These are phyloP conservation scores for Petunia secreta DNA, from an alignment of 257 asterid species.

Conservation along the genomic window DNA sequence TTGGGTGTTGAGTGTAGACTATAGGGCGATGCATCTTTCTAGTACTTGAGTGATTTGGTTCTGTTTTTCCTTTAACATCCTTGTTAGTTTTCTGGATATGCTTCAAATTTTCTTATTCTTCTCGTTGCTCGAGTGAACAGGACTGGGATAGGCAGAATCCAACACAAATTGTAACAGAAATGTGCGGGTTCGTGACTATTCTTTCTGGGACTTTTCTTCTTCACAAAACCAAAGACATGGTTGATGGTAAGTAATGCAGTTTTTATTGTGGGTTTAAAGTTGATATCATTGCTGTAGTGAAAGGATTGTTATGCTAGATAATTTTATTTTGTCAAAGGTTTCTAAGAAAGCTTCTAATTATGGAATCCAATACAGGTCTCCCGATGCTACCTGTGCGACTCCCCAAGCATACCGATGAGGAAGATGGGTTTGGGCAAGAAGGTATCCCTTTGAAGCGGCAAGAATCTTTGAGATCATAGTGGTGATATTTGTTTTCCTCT, in stretches of 20 bases:
- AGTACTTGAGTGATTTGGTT: background rate
- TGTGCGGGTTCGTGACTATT: slow-evolving; percentile 97
- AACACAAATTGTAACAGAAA: slow-evolving; percentile 89
- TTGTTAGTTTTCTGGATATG: background rate
- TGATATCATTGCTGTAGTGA: background rate
- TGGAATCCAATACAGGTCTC: slow-evolving; percentile 43
- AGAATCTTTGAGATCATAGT: slow-evolving; percentile 58
- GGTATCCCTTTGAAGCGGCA: slow-evolving; percentile 83
- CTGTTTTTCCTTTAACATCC: background rate
- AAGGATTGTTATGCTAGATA: background rate
- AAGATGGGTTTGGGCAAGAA: slow-evolving; percentile 69
- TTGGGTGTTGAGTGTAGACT: background rate
- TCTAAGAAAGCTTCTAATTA: background rate
- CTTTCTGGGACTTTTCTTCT: slow-evolving; percentile 97
- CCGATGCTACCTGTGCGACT: slow-evolving; percentile 41
- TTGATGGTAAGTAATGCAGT: slow-evolving; percentile 50
- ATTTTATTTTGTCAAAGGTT: background rate
- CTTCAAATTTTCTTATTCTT: background rate
- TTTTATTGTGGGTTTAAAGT: slow-evolving; percentile 18
- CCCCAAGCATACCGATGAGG: slow-evolving; percentile 61
- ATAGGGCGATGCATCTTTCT: background rate
- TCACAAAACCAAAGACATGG: slow-evolving; percentile 99
- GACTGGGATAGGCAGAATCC: slow-evolving; percentile 98
- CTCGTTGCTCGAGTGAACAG: slow-evolving; percentile 44
- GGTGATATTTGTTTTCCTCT: slow-evolving; percentile 31